Percentiles rank a stretch among this genome's conserved stretches.
These are phyloP conservation scores for Ogataea paraovalis DNA, from an alignment of 805 yeast genomes.

Conservation along the genomic window DNA sequence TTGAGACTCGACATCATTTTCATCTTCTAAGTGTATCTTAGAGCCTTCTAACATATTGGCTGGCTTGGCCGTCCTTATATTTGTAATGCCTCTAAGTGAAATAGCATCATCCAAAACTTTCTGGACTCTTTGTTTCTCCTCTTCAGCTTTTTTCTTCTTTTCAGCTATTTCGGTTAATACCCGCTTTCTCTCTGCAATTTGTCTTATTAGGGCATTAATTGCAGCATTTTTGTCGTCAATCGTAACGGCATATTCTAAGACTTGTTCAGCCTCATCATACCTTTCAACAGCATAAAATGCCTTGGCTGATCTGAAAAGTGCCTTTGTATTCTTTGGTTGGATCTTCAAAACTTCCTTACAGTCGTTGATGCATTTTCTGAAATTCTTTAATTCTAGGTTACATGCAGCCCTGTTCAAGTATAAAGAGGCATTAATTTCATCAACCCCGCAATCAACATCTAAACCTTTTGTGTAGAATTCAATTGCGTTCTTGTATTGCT, in stretches of 20 bases:
- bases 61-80: constrained; percentile 48
- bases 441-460: constrained; percentile 59
- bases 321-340: constrained; percentile 74
- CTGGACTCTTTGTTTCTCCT: constrained; percentile 39
- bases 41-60: constrained; percentile 53
- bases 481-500: constrained; percentile 71
- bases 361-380: constrained; percentile 81
- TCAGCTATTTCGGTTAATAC: constrained; percentile 25
- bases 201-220: constrained; percentile 41
- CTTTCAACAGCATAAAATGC: constrained; percentile 70
- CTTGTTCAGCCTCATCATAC: constrained; percentile 66
- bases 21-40: constrained; percentile 56
- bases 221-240: constrained; percentile 59
- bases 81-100: constrained; percentile 51
- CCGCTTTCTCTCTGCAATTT: constrained; percentile 32
- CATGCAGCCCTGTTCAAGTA: constrained; percentile 87
- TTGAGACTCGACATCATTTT: constrained; percentile 68
- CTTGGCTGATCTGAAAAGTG: constrained; percentile 77
- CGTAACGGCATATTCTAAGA: constrained; percentile 60
- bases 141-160: constrained; percentile 32
- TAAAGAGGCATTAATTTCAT: constrained; percentile 55
- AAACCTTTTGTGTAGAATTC: constrained; percentile 78
- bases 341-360: constrained; percentile 64
- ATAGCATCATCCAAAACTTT: constrained; percentile 55
- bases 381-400: constrained; percentile 80